phyloP scores from a whole-genome alignment of 345 rosid species.

The Mercurialis annua region DNA sequence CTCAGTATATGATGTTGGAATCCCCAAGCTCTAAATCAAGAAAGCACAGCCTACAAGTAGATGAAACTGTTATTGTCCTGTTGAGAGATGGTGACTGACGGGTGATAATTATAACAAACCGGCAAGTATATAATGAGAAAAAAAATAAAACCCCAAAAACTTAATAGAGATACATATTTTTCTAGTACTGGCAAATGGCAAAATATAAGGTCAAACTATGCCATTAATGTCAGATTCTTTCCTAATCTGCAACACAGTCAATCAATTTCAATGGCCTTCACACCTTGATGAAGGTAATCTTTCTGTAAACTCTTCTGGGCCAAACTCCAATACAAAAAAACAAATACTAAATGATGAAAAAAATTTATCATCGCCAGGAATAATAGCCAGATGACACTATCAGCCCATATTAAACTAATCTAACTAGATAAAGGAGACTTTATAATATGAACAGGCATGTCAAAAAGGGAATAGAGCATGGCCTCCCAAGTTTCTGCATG shows the following conservation, averaged over 20 bases:
- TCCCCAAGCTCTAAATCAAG: not conserved
- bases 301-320: not conserved
- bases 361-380: not conserved
- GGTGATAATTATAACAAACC: too few species aligned
- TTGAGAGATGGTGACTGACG: too few species aligned
- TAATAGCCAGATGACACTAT: not conserved
- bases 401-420: not conserved
- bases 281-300: not conserved
- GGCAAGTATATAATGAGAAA: too few species aligned
- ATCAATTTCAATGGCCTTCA: not conserved
- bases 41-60: not conserved
- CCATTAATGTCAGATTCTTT: not conserved
- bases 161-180: not conserved
- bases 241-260: not conserved
- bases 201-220: not conserved
- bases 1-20: not conserved
- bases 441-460: not conserved
- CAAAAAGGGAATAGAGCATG: conserved; percentile 1
- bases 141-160: too few species aligned
- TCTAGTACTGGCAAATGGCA: not conserved
- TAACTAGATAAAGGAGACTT: not conserved
- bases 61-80: too few species aligned
- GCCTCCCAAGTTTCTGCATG: not conserved
- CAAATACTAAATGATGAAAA: too few species aligned
- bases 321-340: too few species aligned